phyloP scores from a whole-genome alignment of 495 filamentous ascomycete species.

The Peziza echinospora region DNA sequence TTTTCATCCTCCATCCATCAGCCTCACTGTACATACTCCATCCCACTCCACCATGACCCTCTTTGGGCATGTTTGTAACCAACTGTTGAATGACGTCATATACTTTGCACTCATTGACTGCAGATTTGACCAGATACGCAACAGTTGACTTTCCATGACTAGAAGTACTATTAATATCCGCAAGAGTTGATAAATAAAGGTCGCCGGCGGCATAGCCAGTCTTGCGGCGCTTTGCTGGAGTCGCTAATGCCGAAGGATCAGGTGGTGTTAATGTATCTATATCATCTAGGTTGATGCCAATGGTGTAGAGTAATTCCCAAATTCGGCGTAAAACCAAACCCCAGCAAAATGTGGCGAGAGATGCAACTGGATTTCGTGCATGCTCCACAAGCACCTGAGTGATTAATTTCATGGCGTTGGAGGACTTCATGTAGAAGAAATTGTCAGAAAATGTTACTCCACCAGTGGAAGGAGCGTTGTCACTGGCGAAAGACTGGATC shows the following conservation, averaged over 20 bases:
- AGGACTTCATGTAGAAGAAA: slow-evolving; percentile 15
- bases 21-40: slow-evolving; percentile 12
- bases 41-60: neutral
- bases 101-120: neutral
- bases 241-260: neutral
- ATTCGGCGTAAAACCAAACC: slow-evolving; percentile 11
- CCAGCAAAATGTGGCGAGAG: slow-evolving; percentile 14
- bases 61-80: neutral
- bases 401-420: slow-evolving; percentile 11
- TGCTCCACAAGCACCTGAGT: slow-evolving; percentile 10
- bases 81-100: neutral
- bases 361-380: slow-evolving; percentile 1
- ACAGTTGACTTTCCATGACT: neutral
- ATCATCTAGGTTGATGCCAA: neutral
- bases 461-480: slow-evolving; percentile 12
- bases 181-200: neutral
- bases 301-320: neutral
- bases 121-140: neutral
- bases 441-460: slow-evolving; percentile 1
- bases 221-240: neutral
- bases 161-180: neutral
- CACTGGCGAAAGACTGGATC: slow-evolving; percentile 13
- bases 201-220: neutral
- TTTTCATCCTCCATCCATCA: slow-evolving; percentile 17
- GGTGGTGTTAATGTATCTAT: neutral